These are phyloP conservation scores for Fraxinus baroniana DNA, from an alignment of 305 asterid genomes.

Conservation along the genomic window DNA sequence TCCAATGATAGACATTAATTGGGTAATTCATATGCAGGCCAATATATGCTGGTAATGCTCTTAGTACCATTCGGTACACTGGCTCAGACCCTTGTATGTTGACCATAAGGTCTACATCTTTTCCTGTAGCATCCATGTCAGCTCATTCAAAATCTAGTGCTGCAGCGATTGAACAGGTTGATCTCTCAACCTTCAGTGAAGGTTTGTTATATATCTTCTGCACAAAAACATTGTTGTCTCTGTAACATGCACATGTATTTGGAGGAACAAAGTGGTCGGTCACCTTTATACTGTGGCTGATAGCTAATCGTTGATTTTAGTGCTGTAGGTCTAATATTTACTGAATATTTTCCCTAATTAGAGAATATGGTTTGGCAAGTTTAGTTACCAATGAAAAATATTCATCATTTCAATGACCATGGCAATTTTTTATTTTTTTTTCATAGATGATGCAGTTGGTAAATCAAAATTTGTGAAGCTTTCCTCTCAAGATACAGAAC, in stretches of 20 bases:
- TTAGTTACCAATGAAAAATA: constrained; percentile 9
- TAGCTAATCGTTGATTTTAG: constrained; percentile 1
- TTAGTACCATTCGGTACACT: constrained; percentile 73
- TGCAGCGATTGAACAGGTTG: constrained; percentile 69
- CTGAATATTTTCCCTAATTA: not conserved
- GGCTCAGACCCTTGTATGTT: constrained; percentile 89
- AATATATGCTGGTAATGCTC: constrained; percentile 97
- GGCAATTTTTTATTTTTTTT: not conserved
- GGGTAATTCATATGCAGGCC: constrained; percentile 55
- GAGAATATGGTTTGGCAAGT: not conserved
- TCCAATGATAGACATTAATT: not conserved
- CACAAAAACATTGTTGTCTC: not conserved
- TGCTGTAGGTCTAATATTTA: not conserved
- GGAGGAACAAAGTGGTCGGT: constrained; percentile 17
- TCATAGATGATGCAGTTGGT: constrained; percentile 61
- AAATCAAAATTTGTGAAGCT: constrained; percentile 68
- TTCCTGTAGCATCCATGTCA: constrained; percentile 43
- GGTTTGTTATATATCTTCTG: constrained; percentile 51
- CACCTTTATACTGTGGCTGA: not conserved
- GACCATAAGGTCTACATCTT: constrained; percentile 87
- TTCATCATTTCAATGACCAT: constrained; percentile 1
- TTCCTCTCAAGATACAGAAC: constrained; percentile 79
- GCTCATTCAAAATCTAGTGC: constrained; percentile 46
- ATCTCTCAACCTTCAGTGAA: constrained; percentile 65
- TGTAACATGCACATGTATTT: not conserved